These are phyloP conservation scores for Raphanus raphanistrum DNA, from an alignment of 345 rosid species.

Conservation along the genomic window DNA sequence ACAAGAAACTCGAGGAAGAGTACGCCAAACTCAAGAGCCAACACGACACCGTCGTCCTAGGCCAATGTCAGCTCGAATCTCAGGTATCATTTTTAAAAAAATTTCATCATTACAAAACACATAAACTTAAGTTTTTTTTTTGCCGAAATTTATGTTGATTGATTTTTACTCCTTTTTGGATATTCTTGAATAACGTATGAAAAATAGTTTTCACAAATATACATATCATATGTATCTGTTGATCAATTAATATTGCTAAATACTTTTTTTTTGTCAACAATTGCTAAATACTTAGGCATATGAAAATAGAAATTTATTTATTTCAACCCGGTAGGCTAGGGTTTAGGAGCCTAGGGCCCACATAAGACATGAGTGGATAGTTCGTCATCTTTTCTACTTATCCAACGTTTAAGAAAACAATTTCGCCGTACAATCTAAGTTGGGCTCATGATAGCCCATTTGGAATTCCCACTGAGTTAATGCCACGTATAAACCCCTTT, in stretches of 20 bases:
- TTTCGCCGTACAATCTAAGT: constrained; percentile 14
- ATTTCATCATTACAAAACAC: background rate
- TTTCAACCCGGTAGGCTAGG: background rate
- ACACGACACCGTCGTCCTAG: constrained; percentile 49
- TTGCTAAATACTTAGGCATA: background rate
- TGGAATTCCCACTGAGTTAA: background rate
- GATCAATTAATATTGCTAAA: background rate
- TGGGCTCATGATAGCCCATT: constrained; percentile 34
- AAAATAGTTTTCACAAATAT: background rate
- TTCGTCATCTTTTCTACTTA: constrained; percentile 16
- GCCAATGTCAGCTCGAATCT: constrained; percentile 71
- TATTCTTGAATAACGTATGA: background rate
- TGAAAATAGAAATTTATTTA: constrained; percentile 8
- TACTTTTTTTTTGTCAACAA: background rate
- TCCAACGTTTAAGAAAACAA: constrained; percentile 17
- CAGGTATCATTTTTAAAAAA: constrained; percentile 50
- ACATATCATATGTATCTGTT: background rate
- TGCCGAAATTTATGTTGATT: background rate
- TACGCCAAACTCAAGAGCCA: constrained; percentile 51
- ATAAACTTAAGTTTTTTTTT: background rate
- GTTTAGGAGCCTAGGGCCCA: constrained; percentile 17
- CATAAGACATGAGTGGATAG: background rate
- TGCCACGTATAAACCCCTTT: constrained; percentile 6
- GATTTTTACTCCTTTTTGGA: background rate
- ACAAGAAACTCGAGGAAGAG: constrained; percentile 89